phyloP scores from a whole-genome alignment of 2,329 filamentous ascomycete species.

The Gnomoniopsis smithogilvyi region DNA sequence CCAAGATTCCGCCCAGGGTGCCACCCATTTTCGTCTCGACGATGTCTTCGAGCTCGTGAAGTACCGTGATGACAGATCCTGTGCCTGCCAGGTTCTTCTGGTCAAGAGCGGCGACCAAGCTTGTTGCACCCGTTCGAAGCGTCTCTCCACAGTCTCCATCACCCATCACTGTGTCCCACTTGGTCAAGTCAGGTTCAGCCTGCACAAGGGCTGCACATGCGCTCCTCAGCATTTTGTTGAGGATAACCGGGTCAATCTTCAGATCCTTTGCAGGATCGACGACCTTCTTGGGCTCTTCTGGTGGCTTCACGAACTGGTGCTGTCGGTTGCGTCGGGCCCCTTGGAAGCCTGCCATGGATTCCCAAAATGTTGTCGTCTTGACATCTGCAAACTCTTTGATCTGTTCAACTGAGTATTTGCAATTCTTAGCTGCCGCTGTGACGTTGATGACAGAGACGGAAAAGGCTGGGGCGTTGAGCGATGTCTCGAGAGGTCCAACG shows the following conservation, averaged over 20 bases:
- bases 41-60: slow-evolving; percentile 50
- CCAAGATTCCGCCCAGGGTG: slow-evolving; percentile 49
- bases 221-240: slow-evolving; percentile 53
- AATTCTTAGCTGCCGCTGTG: slow-evolving; percentile 41
- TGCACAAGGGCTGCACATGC: slow-evolving; percentile 51
- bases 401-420: slow-evolving; percentile 44
- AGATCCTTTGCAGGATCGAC: slow-evolving; percentile 39
- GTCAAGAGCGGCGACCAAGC: slow-evolving; percentile 45
- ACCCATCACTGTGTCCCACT: slow-evolving; percentile 22
- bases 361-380: slow-evolving; percentile 56
- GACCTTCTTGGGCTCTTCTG: slow-evolving; percentile 30
- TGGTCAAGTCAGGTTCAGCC: slow-evolving; percentile 61
- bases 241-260: slow-evolving; percentile 46
- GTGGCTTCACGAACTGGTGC: slow-evolving; percentile 40
- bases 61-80: slow-evolving; percentile 45
- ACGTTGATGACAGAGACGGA: slow-evolving; percentile 65
- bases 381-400: slow-evolving; percentile 64
- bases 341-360: slow-evolving; percentile 48
- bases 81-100: slow-evolving; percentile 30
- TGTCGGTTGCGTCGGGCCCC: slow-evolving; percentile 35
- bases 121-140: slow-evolving; percentile 49
- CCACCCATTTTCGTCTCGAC: slow-evolving; percentile 55
- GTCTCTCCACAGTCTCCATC: slow-evolving; percentile 67
- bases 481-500: slow-evolving; percentile 66
- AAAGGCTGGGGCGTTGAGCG: slow-evolving; percentile 69